Evolutionary conservation across 176 grass and related monocot genomes (phyloP).

Genomic region (Triticum monococcum): DNA sequence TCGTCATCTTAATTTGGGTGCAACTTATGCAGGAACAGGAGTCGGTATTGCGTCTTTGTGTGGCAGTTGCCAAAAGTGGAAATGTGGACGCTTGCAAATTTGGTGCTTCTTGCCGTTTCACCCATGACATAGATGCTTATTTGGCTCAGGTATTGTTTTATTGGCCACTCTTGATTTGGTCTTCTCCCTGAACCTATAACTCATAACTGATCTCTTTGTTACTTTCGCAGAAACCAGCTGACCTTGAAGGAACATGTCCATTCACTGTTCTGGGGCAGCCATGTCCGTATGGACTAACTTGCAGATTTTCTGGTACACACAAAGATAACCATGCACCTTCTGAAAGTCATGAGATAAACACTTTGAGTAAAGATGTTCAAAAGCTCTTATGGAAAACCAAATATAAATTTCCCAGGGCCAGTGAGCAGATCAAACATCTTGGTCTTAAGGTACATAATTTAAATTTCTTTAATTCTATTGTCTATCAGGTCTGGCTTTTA

Average conservation of each 20-base stretch:
- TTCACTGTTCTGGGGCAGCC: constrained; percentile 47
- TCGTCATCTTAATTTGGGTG: constrained; percentile 15
- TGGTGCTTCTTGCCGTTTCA: constrained; percentile 74
- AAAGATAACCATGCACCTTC: constrained; percentile 39
- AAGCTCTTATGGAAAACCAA: constrained; percentile 92
- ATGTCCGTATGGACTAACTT: constrained; percentile 85
- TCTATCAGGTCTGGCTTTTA: neutral
- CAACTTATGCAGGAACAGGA: constrained; percentile 57
- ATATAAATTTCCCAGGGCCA: constrained; percentile 85
- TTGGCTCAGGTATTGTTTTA: constrained; percentile 64
- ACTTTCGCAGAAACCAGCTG: constrained; percentile 72
- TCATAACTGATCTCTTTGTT: constrained; percentile 11
- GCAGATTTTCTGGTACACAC: constrained; percentile 72
- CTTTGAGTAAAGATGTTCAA: constrained; percentile 79
- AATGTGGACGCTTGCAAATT: constrained; percentile 69
- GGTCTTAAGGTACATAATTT: constrained; percentile 70
- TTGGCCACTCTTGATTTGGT: neutral
- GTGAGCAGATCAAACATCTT: constrained; percentile 79
- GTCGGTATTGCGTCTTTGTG: constrained; percentile 70
- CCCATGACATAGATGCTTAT: constrained; percentile 81
- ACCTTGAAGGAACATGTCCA: constrained; percentile 82
- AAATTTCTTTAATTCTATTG: neutral
- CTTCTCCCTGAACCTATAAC: constrained; percentile 9
- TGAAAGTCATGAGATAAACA: constrained; percentile 61
- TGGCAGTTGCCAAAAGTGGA: constrained; percentile 68